A percentile compares a stretch with the other conserved stretches of the same genome.
Evolutionary conservation across 2,329 filamentous ascomycete species (phyloP).

Genomic region (Sarocladium kiliense): DNA sequence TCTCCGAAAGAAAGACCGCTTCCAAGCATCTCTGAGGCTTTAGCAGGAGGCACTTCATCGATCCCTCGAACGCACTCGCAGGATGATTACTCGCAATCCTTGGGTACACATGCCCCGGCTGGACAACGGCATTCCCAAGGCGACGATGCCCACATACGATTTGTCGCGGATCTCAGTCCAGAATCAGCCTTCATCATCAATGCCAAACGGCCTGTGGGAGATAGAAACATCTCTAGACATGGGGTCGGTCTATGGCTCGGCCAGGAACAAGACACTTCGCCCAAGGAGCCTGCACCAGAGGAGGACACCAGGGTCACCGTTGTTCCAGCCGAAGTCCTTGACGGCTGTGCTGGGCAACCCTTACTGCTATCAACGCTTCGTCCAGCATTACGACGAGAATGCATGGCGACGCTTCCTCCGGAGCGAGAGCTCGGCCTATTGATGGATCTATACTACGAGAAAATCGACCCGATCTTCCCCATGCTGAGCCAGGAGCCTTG

Average conservation of each 20-base stretch:
- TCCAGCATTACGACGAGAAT: constrained; percentile 14
- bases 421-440: constrained; percentile 13
- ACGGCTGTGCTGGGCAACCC: constrained; percentile 10
- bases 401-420: constrained; percentile 13
- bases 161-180: constrained; percentile 19
- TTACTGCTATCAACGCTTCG: constrained; percentile 13
- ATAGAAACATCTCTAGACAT: constrained; percentile 12
- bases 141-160: constrained; percentile 13
- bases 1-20: constrained; percentile 5
- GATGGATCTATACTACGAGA: constrained; percentile 15
- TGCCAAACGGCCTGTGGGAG: constrained; percentile 6
- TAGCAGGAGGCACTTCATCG: not conserved
- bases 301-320: constrained; percentile 5
- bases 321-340: constrained; percentile 12
- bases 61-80: constrained; percentile 7
- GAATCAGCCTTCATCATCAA: constrained; percentile 19
- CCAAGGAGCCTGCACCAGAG: constrained; percentile 5
- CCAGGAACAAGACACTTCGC: constrained; percentile 7
- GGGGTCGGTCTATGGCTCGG: constrained; percentile 16
- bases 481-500: constrained; percentile 16
- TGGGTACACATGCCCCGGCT: not conserved
- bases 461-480: constrained; percentile 18
- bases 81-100: constrained; percentile 1
- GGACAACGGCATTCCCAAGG: not conserved
- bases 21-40: constrained; percentile 10